Conservation (phyloP, 768 basidiomycete species). For the Mycena sanguinolenta region DNA sequence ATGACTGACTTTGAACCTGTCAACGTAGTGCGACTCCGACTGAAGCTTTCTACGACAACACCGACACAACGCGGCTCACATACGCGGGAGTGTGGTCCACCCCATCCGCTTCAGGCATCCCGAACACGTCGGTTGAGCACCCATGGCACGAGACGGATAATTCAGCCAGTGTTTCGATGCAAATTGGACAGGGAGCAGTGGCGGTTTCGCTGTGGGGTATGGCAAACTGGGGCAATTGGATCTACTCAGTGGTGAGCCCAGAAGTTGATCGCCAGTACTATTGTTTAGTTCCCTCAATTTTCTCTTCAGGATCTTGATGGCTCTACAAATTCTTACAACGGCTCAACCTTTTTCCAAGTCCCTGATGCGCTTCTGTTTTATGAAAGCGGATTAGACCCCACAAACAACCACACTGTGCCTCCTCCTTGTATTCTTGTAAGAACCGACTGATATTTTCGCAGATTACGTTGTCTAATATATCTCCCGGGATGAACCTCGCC, state of each 20-base stretch:
- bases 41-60: slow-evolving; percentile 28
- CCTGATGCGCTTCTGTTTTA: slow-evolving; percentile 30
- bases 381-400: slow-evolving; percentile 27
- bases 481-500: slow-evolving; percentile 6
- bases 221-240: slow-evolving; percentile 30
- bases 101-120: not conserved
- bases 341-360: slow-evolving; percentile 30
- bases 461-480: slow-evolving; percentile 8
- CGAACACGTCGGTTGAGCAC: slow-evolving; percentile 27
- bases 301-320: not conserved
- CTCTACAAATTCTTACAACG: slow-evolving; percentile 3
- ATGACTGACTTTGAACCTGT: not conserved
- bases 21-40: slow-evolving; percentile 17
- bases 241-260: slow-evolving; percentile 15
- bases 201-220: slow-evolving; percentile 16
- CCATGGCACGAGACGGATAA: slow-evolving; percentile 8
- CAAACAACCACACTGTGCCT: slow-evolving; percentile 18
- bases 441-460: not conserved
- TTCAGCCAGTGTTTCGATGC: slow-evolving; percentile 8
- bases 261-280: too few relatives aligned
- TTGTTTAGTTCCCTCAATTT: not conserved
- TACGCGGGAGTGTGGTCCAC: slow-evolving; percentile 25
- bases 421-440: too few relatives aligned
- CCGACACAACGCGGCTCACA: slow-evolving; percentile 3
- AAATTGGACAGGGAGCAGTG: slow-evolving; percentile 4